A percentile compares a stretch with the other conserved stretches of the same genome.
phyloP scores from a whole-genome alignment of 805 yeast species.

The Ogataea zsoltii region DNA sequence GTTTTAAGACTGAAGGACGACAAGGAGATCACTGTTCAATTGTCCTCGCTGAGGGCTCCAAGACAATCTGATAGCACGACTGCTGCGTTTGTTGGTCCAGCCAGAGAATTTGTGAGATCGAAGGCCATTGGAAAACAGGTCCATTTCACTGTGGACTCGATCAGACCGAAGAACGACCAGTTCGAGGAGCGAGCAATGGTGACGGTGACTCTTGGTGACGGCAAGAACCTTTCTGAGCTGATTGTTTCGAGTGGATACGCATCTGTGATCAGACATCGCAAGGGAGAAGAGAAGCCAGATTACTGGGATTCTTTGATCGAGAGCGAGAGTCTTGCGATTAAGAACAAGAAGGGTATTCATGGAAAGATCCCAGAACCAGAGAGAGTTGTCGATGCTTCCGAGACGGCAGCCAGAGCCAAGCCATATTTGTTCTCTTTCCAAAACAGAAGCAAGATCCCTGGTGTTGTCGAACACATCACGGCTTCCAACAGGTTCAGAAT shows the following conservation, averaged over 20 bases:
- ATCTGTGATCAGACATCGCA: slow-evolving; percentile 74
- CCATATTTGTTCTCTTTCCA: slow-evolving; percentile 70
- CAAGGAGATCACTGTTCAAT: slow-evolving; percentile 64
- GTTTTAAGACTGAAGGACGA: slow-evolving; percentile 51
- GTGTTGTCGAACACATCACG: slow-evolving; percentile 70
- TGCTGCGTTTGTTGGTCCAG: slow-evolving; percentile 58
- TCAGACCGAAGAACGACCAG: slow-evolving; percentile 59
- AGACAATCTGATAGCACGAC: slow-evolving; percentile 57
- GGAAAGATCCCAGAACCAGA: slow-evolving; percentile 58
- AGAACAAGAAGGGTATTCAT: slow-evolving; percentile 61
- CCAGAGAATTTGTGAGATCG: slow-evolving; percentile 74
- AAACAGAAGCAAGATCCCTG: slow-evolving; percentile 63
- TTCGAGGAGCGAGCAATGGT: slow-evolving; percentile 69
- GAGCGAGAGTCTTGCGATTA: slow-evolving; percentile 60
- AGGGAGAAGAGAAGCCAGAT: slow-evolving; percentile 67
- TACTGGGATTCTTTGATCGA: slow-evolving; percentile 79
- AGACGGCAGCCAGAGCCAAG: slow-evolving; percentile 67
- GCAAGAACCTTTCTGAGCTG: slow-evolving; percentile 58
- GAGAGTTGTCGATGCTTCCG: slow-evolving; percentile 78
- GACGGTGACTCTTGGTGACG: slow-evolving; percentile 49
- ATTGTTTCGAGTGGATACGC: slow-evolving; percentile 71
- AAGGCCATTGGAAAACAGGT: slow-evolving; percentile 71
- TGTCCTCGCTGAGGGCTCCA: slow-evolving; percentile 78
- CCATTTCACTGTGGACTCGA: slow-evolving; percentile 60
- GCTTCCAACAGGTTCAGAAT: slow-evolving; percentile 70